Percentiles rank a stretch among this genome's conserved stretches.
Conservation (phyloP, 1,284 basidiomycete species). For the Sanghuangporus weigelae region DNA sequence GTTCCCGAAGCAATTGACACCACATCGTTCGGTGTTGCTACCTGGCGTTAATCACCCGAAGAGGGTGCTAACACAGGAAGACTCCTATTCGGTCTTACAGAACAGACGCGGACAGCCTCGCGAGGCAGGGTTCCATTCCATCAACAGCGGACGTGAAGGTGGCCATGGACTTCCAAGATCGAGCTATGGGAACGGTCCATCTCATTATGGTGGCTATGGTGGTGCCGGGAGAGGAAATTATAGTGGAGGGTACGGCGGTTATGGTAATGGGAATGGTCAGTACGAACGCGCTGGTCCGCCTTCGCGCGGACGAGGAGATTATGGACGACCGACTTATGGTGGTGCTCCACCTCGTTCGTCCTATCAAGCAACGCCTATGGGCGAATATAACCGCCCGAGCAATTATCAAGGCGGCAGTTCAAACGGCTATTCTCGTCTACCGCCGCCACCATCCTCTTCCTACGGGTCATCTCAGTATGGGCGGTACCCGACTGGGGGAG, state of each 20-base stretch:
- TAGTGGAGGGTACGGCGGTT: slow-evolving; percentile 18
- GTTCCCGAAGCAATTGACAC: slow-evolving; percentile 82
- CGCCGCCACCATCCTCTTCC: slow-evolving; percentile 2
- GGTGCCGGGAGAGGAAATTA: slow-evolving; percentile 20
- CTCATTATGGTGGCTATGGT: slow-evolving; percentile 18
- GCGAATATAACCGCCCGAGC: slow-evolving; percentile 7
- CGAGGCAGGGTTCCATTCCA: slow-evolving; percentile 22
- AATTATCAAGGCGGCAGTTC: slow-evolving; percentile 2
- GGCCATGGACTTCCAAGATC: slow-evolving; percentile 8
- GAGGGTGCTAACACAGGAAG: slow-evolving; percentile 63
- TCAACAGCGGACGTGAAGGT: slow-evolving; percentile 22
- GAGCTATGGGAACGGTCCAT: slow-evolving; percentile 22
- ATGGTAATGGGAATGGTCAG: slow-evolving; percentile 13
- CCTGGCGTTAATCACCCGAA: slow-evolving; percentile 64
- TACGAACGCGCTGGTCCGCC: slow-evolving; percentile 6
- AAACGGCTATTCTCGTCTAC: not conserved
- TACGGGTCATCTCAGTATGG: not conserved
- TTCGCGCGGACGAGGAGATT: slow-evolving; percentile 6
- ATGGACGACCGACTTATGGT: slow-evolving; percentile 6
- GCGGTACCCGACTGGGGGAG: slow-evolving; percentile 11
- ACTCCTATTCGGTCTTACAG: slow-evolving; percentile 62
- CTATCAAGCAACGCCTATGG: not conserved
- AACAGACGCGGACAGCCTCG: slow-evolving; percentile 36
- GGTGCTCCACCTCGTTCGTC: slow-evolving; percentile 8
- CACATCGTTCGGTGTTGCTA: slow-evolving; percentile 84